Evolutionary conservation across 139 green algal species (phyloP).

Genomic region (Chlorella vulgaris): DNA sequence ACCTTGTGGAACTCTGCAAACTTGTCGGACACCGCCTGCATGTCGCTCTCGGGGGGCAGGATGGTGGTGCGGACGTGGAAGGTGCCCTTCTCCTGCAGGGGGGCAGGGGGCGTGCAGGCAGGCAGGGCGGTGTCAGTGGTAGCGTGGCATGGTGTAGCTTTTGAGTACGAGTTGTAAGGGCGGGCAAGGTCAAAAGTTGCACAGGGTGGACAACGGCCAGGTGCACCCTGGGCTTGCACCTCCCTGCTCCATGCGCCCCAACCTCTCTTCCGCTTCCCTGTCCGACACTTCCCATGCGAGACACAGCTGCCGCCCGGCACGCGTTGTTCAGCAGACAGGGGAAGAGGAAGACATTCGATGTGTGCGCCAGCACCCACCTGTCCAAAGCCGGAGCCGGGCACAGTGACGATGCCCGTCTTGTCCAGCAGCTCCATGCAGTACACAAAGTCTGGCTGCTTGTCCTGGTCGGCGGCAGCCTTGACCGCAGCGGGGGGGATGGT

Average conservation of each 20-base stretch:
- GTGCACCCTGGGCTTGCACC: too few relatives aligned
- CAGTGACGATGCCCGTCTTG: conserved; percentile 87
- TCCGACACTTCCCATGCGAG: too few relatives aligned
- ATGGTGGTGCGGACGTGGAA: conserved; percentile 77
- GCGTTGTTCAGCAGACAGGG: too few relatives aligned
- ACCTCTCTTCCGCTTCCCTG: too few relatives aligned
- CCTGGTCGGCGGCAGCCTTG: conserved; percentile 50
- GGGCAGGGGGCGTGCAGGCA: conserved; percentile 57
- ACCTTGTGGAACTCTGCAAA: conserved; percentile 79
- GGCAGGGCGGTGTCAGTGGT: background rate
- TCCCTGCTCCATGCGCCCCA: too few relatives aligned
- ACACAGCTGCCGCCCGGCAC: background rate
- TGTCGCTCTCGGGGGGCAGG: conserved; percentile 80
- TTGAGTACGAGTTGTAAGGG: too few relatives aligned
- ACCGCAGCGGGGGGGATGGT: conserved; percentile 50
- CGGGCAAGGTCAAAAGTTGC: too few relatives aligned
- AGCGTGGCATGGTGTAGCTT: too few relatives aligned
- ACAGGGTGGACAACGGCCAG: too few relatives aligned
- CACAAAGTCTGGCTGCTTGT: conserved; percentile 86
- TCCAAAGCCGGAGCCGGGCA: conserved; percentile 69
- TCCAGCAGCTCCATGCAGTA: conserved; percentile 91
- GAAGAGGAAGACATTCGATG: background rate
- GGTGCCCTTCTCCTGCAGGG: conserved; percentile 66
- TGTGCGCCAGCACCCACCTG: conserved; percentile 7
- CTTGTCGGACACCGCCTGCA: conserved; percentile 64